Conservation (phyloP, 805 yeast species). For the Wickerhamomyces pijperi region DNA sequence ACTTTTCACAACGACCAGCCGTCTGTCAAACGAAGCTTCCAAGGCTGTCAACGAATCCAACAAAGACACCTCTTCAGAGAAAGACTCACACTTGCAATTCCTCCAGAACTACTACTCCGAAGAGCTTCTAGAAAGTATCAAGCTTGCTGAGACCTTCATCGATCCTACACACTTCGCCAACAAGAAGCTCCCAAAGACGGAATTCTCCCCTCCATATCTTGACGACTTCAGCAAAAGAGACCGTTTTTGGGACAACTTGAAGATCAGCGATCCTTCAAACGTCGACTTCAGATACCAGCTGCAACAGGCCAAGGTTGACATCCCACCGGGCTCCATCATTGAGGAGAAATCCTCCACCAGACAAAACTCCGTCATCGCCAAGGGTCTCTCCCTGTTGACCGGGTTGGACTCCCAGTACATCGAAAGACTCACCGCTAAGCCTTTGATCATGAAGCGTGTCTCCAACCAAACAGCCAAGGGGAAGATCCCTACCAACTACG, state of each 20-base stretch:
- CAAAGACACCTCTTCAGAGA: background rate
- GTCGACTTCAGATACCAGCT: constrained; percentile 39
- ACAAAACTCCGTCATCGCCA: constrained; percentile 26
- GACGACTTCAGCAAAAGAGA: constrained; percentile 67
- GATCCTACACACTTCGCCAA: constrained; percentile 48
- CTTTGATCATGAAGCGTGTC: constrained; percentile 67
- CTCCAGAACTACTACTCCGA: constrained; percentile 73
- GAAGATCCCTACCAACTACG: constrained; percentile 72
- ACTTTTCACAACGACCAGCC: background rate
- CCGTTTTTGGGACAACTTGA: constrained; percentile 62
- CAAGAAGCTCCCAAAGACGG: constrained; percentile 27
- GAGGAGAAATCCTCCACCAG: constrained; percentile 16
- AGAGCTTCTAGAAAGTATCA: constrained; percentile 68
- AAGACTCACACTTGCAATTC: constrained; percentile 21
- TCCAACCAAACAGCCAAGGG: constrained; percentile 90
- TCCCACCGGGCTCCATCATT: constrained; percentile 36
- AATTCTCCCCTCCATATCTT: constrained; percentile 58
- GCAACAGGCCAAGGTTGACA: constrained; percentile 44
- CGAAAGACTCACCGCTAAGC: constrained; percentile 48
- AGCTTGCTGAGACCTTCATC: constrained; percentile 67
- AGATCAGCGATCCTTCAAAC: constrained; percentile 38
- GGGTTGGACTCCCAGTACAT: constrained; percentile 58
- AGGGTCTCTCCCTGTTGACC: constrained; percentile 48
- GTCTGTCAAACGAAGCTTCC: background rate
- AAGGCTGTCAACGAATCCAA: background rate